Evolutionary conservation across 495 filamentous ascomycete genomes (phyloP), one percentile per base, ranked within the genome.

Genomic region (Aspergillus olivimuriae): DNA sequence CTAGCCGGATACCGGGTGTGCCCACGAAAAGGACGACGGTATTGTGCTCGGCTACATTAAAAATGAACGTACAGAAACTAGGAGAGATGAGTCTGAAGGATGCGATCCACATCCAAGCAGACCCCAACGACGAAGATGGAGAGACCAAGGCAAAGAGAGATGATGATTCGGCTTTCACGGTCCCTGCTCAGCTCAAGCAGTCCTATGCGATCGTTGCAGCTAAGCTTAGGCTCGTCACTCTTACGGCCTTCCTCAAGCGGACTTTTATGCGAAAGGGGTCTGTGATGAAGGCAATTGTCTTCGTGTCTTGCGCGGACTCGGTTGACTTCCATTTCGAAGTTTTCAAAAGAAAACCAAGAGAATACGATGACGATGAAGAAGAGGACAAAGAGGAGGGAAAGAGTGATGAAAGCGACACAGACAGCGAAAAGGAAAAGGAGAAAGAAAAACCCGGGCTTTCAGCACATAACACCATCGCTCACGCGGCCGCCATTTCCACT

Each of bases 41-140:
- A n/a, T 72, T 98, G 6, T 97, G 92, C 60, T 96, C 89, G 5
- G 92, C 92, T 8, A 98, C 92, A 1, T 83, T 98, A 81, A 95
- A 95, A 68, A 87, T 92, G 79, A 89, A 86, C 51, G 92, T 95
- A 1, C 88, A 96, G 58, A 82, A 81, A 42, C 66, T 98, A 10
- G 88, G 89, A 38, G 88, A 95, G 55, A 92, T 95, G 58, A 95
- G 89, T 71, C 68, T 98, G 62, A 89, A 94, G 63, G 86, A 97
- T 58, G 89, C 94, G 1, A 74, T 86, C 7, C 88, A 94, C 53
- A 86, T 97, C 56, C 83, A 87, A 41, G 81, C 82, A 0, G 81
- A 87, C 47, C 59, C 65, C 2, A 54, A 47, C 57, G 62, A 67
- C 21, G 51, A 72, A 54, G 52, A 75, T 49, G 58, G 65, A 28